Base-by-base conservation (phyloP, 495 filamentous ascomycete species). In the Tuber aestivum region DNA sequence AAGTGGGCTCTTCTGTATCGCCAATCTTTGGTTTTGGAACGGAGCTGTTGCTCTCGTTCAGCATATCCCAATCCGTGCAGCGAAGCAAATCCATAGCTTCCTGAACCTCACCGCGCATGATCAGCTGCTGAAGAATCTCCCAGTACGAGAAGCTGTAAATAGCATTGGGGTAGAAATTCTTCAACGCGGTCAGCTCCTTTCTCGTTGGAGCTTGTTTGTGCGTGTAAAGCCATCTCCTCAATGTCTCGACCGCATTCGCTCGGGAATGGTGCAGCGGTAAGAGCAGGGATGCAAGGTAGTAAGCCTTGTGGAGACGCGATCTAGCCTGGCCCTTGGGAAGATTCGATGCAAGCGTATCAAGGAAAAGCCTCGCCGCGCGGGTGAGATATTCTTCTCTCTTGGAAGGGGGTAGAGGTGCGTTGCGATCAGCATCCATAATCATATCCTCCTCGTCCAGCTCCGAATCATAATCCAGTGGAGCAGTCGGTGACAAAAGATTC, bases 251-350 rank as follows among this genome's bases (percentile, higher is more conserved):
- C 23, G 70, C 74, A 27, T 75, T 81, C n/a, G 81, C 72, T 12
- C 73, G 76, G 23, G 81, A 80, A 44, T 83, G 76, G 50, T 83
- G 78, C 3, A 83, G 72, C 2, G 78, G 81, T 35, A 83, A 75
- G 32, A 83, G 42, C 9, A 83, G 61, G 1, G 78, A 78, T 37
- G 74, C 68, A 37, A 83, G 72, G 40, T 83, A 75, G 71, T 83
- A 79, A 2, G 81, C 81, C 75, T 81, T 79, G 61, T 74, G 75
- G 21, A 83, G 74, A 32, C 69, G 72, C 3, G 78, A 75, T 68
- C 75, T 73, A 20, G 75, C 37, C 16, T 76, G 71, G 21, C 50
- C 32, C 41, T 77, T 80, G 14, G 75, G 78, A n/a, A 83, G 72
- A 41, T 78, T 65, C 35, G 72, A 61, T 5, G 78, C 50, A 14